A percentile compares a stretch with the other conserved stretches of the same genome.
These are phyloP conservation scores for Uromyces viciae-fabae DNA, from an alignment of 1,284 basidiomycete genomes.

Conservation along the genomic window DNA sequence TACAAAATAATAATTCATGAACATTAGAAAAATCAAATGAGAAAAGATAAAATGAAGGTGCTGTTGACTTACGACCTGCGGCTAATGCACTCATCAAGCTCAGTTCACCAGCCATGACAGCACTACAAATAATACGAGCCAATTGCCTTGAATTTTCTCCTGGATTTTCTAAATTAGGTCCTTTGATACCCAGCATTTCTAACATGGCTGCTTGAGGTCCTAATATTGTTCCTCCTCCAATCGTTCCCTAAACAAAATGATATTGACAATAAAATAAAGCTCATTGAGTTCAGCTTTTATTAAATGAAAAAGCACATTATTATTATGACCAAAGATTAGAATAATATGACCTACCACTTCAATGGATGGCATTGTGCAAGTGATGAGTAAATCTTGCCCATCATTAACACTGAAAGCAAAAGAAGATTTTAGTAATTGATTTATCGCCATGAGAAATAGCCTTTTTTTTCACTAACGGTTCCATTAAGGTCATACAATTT, in stretches of 20 bases:
- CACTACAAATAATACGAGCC: constrained; percentile 77
- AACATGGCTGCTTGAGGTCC: constrained; percentile 82
- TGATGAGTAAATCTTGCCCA: constrained; percentile 84
- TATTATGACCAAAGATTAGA: background rate
- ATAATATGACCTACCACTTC: constrained; percentile 74
- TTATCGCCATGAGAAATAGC: background rate
- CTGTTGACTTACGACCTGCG: constrained; percentile 62
- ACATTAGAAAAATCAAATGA: background rate
- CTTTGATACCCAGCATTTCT: constrained; percentile 83
- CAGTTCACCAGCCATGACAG: constrained; percentile 92
- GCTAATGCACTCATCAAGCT: constrained; percentile 83
- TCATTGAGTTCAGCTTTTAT: no score
- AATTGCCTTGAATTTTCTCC: constrained; percentile 81
- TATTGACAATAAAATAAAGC: no score
- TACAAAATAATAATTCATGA: background rate
- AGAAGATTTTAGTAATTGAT: background rate
- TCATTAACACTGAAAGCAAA: constrained; percentile 63
- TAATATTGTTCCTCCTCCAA: constrained; percentile 62
- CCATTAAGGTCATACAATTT: constrained; percentile 98
- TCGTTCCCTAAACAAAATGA: constrained; percentile 52
- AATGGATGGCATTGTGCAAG: constrained; percentile 89
- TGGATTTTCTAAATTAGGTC: constrained; percentile 75
- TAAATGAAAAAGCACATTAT: background rate
- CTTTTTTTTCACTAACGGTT: constrained; percentile 59
- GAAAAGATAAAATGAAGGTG: background rate